Evolutionary conservation across 2,329 filamentous ascomycete species (phyloP).

Genomic region (Colletotrichum camelliae): DNA sequence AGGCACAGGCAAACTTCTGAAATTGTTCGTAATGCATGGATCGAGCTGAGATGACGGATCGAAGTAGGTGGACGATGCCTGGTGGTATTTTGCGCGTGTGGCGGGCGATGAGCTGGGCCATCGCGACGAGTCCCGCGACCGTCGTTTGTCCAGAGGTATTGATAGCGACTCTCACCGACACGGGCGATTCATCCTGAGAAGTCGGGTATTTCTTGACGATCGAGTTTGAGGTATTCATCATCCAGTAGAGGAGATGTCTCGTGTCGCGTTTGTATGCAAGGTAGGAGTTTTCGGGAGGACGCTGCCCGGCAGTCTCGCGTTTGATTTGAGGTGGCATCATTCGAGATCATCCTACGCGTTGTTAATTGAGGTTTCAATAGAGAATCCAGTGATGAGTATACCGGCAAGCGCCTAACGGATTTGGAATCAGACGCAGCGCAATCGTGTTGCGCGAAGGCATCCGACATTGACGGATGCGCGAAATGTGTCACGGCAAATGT

Average conservation of each 20-base stretch:
- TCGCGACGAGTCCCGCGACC: constrained; percentile 38
- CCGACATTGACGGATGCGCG: not conserved
- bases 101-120: constrained; percentile 45
- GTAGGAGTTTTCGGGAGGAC: constrained; percentile 33
- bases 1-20: constrained; percentile 33
- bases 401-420: not conserved
- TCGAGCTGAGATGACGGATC: constrained; percentile 41
- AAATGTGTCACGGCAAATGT: not conserved
- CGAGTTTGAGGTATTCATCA: constrained; percentile 41
- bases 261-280: constrained; percentile 45
- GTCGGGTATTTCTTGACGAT: constrained; percentile 32
- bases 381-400: not conserved
- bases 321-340: not conserved
- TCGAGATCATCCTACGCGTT: not conserved
- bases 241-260: constrained; percentile 40
- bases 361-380: rapidly evolving
- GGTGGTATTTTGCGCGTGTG: constrained; percentile 36
- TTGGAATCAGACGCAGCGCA: not conserved
- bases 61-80: constrained; percentile 39
- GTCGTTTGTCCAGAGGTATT: constrained; percentile 45
- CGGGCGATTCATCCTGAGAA: not conserved
- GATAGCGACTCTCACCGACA: constrained; percentile 8
- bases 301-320: not conserved
- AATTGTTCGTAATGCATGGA: constrained; percentile 33
- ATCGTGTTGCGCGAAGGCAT: not conserved